These are phyloP conservation scores for Chlorella sp. DNA, from an alignment of 139 green algal species.

Conservation along the genomic window DNA sequence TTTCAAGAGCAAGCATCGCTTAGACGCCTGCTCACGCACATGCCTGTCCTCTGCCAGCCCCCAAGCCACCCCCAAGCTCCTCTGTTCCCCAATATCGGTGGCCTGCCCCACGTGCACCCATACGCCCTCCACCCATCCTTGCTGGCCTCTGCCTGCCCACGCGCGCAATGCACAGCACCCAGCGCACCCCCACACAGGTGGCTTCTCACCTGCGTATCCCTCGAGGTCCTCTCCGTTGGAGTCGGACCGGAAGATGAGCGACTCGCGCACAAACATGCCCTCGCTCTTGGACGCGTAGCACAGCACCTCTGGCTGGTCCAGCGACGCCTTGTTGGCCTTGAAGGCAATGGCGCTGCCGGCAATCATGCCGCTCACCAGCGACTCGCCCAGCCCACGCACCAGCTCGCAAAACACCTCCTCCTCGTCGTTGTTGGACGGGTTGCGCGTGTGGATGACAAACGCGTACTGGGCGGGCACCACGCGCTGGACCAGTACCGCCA, in stretches of 20 bases:
- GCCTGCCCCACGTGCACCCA: too few relatives aligned
- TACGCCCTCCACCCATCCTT: too few relatives aligned
- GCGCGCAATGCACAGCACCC: not conserved
- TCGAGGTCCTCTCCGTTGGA: constrained; percentile 95
- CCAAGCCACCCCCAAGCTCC: too few relatives aligned
- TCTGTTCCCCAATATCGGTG: too few relatives aligned
- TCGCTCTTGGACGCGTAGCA: constrained; percentile 85
- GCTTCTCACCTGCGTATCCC: constrained; percentile 72
- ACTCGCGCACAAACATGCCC: constrained; percentile 85
- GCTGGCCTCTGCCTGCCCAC: too few relatives aligned
- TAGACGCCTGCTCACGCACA: too few relatives aligned
- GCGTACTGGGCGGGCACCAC: constrained; percentile 92
- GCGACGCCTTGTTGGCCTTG: constrained; percentile 56
- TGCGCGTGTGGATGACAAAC: constrained; percentile 98
- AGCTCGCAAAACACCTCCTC: constrained; percentile 94
- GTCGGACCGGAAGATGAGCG: constrained; percentile 91
- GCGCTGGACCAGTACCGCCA: constrained; percentile 95
- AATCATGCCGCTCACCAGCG: constrained; percentile 90
- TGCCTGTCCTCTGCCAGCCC: too few relatives aligned
- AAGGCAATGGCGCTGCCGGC: constrained; percentile 83
- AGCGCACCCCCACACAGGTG: not conserved
- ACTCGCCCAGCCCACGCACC: constrained; percentile 91
- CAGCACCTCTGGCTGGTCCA: constrained; percentile 71
- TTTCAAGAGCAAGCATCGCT: too few relatives aligned
- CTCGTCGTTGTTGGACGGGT: constrained; percentile 79